Conservation (phyloP, 1,284 basidiomycete genomes). For the Boletus smithii region DNA sequence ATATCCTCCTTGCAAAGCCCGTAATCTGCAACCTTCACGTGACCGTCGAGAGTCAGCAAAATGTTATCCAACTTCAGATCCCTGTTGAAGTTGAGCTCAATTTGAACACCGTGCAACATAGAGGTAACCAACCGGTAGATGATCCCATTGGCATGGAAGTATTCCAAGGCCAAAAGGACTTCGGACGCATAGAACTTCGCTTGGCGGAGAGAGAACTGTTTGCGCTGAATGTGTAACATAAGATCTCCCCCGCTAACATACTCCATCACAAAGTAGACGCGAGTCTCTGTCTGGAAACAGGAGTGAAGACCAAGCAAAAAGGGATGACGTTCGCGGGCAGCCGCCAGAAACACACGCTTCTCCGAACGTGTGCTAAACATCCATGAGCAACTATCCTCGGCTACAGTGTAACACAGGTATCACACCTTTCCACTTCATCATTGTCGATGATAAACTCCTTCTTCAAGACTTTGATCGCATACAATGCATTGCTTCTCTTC, state of each 20-base stretch:
- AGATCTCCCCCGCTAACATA: slow-evolving; percentile 96
- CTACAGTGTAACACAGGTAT: slow-evolving; percentile 1
- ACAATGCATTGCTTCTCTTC: slow-evolving; percentile 85
- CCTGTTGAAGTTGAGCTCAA: slow-evolving; percentile 40
- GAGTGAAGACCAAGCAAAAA: slow-evolving; percentile 97
- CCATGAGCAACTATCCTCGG: slow-evolving; percentile 9
- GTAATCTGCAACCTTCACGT: slow-evolving; percentile 99
- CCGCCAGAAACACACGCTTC: slow-evolving; percentile 96
- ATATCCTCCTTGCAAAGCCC: slow-evolving; percentile 99
- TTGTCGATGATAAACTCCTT: slow-evolving; percentile 99
- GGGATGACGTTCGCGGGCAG: slow-evolving; percentile 94
- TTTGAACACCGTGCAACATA: not conserved
- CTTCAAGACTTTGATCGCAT: slow-evolving; percentile 99
- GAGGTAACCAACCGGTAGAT: slow-evolving; percentile 77
- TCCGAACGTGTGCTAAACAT: slow-evolving; percentile 88
- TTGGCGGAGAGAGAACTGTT: slow-evolving; percentile 92
- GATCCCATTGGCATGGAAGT: slow-evolving; percentile 98
- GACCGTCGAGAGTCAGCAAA: slow-evolving; percentile 92
- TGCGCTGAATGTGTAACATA: slow-evolving; percentile 90
- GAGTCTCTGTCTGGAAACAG: slow-evolving; percentile 99
- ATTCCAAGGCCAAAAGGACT: slow-evolving; percentile 93
- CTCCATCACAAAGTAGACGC: slow-evolving; percentile 93
- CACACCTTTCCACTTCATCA: slow-evolving; percentile 96
- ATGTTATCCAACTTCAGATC: slow-evolving; percentile 99
- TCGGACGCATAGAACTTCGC: slow-evolving; percentile 99